phyloP scores from a whole-genome alignment of 495 filamentous ascomycete species.

The Aspergillus cavernicola region DNA sequence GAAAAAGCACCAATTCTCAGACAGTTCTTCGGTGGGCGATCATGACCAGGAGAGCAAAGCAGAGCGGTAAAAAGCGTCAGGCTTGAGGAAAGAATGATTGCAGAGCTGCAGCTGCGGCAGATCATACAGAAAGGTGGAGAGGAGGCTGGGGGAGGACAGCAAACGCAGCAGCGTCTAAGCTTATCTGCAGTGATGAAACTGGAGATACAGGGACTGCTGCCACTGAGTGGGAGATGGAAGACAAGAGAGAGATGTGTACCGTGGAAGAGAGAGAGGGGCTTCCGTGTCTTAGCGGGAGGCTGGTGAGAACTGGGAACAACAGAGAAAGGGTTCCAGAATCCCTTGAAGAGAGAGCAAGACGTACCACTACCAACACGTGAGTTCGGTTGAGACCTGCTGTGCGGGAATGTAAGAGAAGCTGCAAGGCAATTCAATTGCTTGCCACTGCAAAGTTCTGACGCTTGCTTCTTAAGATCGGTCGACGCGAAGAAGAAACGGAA shows the following conservation, averaged over 20 bases:
- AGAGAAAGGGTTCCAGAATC: too few relatives aligned
- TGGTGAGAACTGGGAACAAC: too few relatives aligned
- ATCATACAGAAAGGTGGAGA: slow-evolving; percentile 26
- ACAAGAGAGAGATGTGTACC: too few relatives aligned
- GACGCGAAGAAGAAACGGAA: slow-evolving; percentile 6
- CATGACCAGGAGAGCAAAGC: slow-evolving; percentile 18
- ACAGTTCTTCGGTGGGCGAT: slow-evolving; percentile 3
- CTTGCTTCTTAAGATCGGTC: slow-evolving; percentile 6
- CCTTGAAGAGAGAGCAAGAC: too few relatives aligned
- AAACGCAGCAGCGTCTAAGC: slow-evolving; percentile 28
- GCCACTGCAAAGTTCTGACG: slow-evolving; percentile 2
- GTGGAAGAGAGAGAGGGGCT: slow-evolving; percentile 5
- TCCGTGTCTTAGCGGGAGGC: slow-evolving; percentile 19
- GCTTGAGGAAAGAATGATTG: slow-evolving; percentile 9
- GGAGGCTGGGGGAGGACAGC: slow-evolving; percentile 23
- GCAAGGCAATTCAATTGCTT: slow-evolving; percentile 22
- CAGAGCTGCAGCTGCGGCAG: slow-evolving; percentile 22
- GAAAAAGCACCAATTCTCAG: background rate
- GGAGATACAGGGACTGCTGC: background rate
- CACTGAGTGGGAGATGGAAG: too few relatives aligned
- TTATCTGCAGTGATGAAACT: slow-evolving; percentile 14
- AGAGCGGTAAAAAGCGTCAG: too few relatives aligned
- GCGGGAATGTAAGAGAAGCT: slow-evolving; percentile 22
- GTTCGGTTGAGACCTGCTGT: slow-evolving; percentile 20
- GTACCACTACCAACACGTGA: slow-evolving; percentile 24